Evolutionary conservation across 139 green algal species (phyloP), one percentile per base, ranked within the genome.

Genomic region (Micromonas commoda): DNA sequence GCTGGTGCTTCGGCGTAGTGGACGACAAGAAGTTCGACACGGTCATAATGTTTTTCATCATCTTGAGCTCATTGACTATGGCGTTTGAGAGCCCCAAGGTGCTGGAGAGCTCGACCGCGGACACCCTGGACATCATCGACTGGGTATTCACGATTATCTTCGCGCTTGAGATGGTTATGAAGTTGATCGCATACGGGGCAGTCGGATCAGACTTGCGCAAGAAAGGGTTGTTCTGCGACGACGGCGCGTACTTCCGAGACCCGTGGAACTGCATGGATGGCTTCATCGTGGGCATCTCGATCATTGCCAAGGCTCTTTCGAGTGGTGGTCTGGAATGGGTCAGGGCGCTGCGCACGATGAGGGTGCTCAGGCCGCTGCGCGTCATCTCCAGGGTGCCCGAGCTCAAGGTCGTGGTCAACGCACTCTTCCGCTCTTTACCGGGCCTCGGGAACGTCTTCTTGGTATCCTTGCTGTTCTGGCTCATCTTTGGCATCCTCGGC

Each of bases 401-500:
- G 26, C 61, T 85, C 5, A 76, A 80, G 33, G 69, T 85, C 19
- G 71, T 85, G 33, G 64, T 82, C 33, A 82, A 82, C 54, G 77
- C 81, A 6, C 64, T 85, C 3, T 35, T 85, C 20, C 3, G 13
- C 28, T 81, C 74, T 20, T 23, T 84, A 1, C 57, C 79, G 5
- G 67, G 52, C 67, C 54, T 86, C 19, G 65, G 57, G 19, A 80
- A 83, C 75, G 76, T 83, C 19, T 2, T 79, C 21, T 32, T 84
- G 13, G 35, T 86, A n/a, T 68, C 52, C 24, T 23, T 76, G 2
- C 31, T 86, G 4, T 82, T 86, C 37, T 86, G 79, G 76, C 23
- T 78, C 74, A 84, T 86, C 60, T 86, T 83, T 45, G 82, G 53
- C 45, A 84, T 86, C 65, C 70, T 84, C 9, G 79, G 78, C 29